Conservation (phyloP, 257 asterid species). For the Paraleonurus japonicus region DNA sequence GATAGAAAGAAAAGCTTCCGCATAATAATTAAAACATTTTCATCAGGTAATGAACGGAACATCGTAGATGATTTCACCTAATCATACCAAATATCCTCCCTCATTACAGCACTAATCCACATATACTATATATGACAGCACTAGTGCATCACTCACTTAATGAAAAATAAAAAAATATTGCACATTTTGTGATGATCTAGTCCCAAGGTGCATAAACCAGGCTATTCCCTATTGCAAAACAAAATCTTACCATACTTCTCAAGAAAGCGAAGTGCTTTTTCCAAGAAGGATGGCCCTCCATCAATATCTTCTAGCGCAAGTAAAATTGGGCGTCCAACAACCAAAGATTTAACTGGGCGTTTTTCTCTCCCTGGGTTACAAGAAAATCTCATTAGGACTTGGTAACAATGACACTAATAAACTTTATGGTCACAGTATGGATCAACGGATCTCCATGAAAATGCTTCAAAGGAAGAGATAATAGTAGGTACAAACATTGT, state of each 20-base stretch:
- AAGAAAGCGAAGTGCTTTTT: slow-evolving; percentile 87
- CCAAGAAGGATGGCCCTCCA: slow-evolving; percentile 95
- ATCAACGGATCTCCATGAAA: slow-evolving; percentile 3
- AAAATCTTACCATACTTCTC: slow-evolving; percentile 73
- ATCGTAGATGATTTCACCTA: slow-evolving; percentile 14
- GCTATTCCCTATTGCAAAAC: slow-evolving; percentile 13
- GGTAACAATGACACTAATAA: background rate
- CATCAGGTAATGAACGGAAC: slow-evolving; percentile 18
- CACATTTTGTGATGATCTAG: slow-evolving; percentile 17
- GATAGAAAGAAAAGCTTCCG: slow-evolving; percentile 15
- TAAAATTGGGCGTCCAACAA: slow-evolving; percentile 92
- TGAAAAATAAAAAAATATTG: background rate
- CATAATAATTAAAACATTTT: background rate
- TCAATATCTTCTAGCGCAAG: slow-evolving; percentile 94
- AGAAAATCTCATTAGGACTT: slow-evolving; percentile 12
- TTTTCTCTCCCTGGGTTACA: slow-evolving; percentile 81
- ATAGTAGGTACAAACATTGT: slow-evolving; percentile 58
- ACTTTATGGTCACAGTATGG: slow-evolving; percentile 1
- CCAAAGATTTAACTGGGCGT: slow-evolving; percentile 83
- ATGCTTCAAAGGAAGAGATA: slow-evolving; percentile 20
- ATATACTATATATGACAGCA: background rate
- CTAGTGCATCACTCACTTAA: slow-evolving; percentile 2
- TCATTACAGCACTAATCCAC: slow-evolving; percentile 15
- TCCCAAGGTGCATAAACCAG: slow-evolving; percentile 15
- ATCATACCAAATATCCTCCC: slow-evolving; percentile 16